Evolutionary conservation across 495 filamentous ascomycete species (phyloP), one percentile per base, ranked within the genome.

Genomic region (Diplogelasinospora grovesii): DNA sequence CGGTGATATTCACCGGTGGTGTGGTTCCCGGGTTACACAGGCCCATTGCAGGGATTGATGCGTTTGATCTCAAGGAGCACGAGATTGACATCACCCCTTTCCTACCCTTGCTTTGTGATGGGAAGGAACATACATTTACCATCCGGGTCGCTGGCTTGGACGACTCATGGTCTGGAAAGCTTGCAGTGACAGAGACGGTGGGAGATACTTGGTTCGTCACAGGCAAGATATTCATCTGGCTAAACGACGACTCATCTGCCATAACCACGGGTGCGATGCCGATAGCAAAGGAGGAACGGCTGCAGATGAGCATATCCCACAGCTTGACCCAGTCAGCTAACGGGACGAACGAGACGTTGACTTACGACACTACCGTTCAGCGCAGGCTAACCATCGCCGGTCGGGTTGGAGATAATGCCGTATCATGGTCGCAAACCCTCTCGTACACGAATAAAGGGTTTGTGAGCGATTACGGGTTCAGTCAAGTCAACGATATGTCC

Each of bases 81-180:
- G 84, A 92, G 52, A 85, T 94, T 45, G 89, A 94, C 53, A 81
- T 93, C 29, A 83, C 85, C 3, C 83, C 86, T 1, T 92, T 78
- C 53, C 59, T 94, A 0, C 77, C 83, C 0, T 24, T 84, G 13
- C 65, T 94, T 5, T 78, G 75, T 30, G 78, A 86, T 52, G 81
- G 77, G 2, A 28, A 60, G 2, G 44, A 64, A 8, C 87, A 92
- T 60, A 77, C 67, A 4, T 87, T 93, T 50, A 75, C 83, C 45
- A 81, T 95, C 18, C 63, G 70, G 14, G 69, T 93, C 0, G 77
- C 69, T 9, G 83, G 86, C 0, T 64, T 89, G 21, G 60, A 80
- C 48, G 66, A 69, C 27, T 48, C 39, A 5, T 61, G 67, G 1
- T 64, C 60, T 2, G n/a, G n/a, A n/a, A n/a, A n/a, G n/a, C n/a